Percentiles rank a stretch among this genome's conserved stretches.
These are phyloP conservation scores for Boletus rubroflammeus DNA, from an alignment of 768 basidiomycete genomes.

Conservation along the genomic window DNA sequence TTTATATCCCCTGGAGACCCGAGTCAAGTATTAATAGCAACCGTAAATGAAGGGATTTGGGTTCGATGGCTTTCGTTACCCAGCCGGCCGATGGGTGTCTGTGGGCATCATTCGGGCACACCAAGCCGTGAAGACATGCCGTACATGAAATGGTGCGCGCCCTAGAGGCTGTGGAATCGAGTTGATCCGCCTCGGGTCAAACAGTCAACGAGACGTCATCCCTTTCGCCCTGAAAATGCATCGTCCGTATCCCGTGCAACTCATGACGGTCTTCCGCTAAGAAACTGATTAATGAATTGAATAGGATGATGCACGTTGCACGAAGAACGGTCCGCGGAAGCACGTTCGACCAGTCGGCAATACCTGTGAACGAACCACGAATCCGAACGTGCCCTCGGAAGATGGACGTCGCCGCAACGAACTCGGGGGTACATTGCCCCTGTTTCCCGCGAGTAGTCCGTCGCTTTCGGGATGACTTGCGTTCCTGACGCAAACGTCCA, in stretches of 20 bases:
- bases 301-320: not conserved
- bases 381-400: too few relatives aligned
- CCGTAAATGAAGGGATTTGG: not conserved
- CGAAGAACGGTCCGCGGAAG: not conserved
- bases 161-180: not conserved
- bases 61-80: not conserved
- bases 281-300: not conserved
- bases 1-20: slow-evolving; percentile 14
- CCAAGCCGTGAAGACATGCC: not conserved
- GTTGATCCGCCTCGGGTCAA: slow-evolving; percentile 11
- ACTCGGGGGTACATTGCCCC: not conserved
- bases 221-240: not conserved
- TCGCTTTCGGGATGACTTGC: not conserved
- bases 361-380: not conserved
- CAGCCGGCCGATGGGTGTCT: not conserved
- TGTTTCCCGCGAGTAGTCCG: not conserved
- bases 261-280: not conserved
- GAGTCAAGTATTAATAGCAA: not conserved
- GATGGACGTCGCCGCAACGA: not conserved
- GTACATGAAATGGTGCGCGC: not conserved
- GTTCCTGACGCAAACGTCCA: not conserved
- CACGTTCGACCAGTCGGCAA: not conserved
- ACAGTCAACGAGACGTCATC: not conserved
- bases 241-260: not conserved
- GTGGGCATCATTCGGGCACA: slow-evolving; percentile 4